Base-by-base conservation (phyloP, 2,329 filamentous ascomycete genomes). In the Talaromyces pinophilus region DNA sequence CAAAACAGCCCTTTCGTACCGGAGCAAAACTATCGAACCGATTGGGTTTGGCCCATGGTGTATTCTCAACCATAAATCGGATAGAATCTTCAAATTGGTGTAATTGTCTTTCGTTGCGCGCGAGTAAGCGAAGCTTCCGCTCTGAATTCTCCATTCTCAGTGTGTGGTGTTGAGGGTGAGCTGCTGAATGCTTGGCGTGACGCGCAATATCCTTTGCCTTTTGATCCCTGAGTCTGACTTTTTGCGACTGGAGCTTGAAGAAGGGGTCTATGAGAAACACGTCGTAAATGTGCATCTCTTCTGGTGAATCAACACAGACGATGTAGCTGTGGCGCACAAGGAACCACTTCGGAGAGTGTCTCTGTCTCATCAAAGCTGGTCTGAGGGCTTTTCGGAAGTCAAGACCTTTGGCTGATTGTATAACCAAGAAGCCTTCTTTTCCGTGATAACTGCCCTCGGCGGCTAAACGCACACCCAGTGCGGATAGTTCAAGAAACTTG, bases 231-330 rank as follows among this genome's bases (percentile, higher is more conserved):
- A 83, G 57, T 86, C 85, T 78, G 78, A 83, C 72, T 83, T 85
- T 75, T 78, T 93, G 93, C 64, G 91, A 88, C 69, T 93, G 88
- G 60, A 97, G 88, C 62, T 86, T 84, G 79, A 99, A 99, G 72
- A 91, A 90, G 1, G 91, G 86, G 75, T 99, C 95, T 30, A 98
- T 92, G n/a, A 99, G 85, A 77, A 97, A 98, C 25, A 99, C 95
- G 79, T 99, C 96, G 76, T 97, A 97, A 40, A 98, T 96, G 73
- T 97, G 94, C 91, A 98, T 96, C 72, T 96, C 96, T 77, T 98
- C 94, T 0, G 95, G 95, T 0, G 95, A 97, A 76, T 98, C 94
- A n/a, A 98, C 93, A 71, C 94, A 97, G 54, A 97, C 94, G 67
- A 99, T 90, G 74, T 99, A 99, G 81, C 93, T 98, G 78, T 98